Base-by-base conservation (phyloP, 2,329 filamentous ascomycete species). In the Alternaria conjuncta region DNA sequence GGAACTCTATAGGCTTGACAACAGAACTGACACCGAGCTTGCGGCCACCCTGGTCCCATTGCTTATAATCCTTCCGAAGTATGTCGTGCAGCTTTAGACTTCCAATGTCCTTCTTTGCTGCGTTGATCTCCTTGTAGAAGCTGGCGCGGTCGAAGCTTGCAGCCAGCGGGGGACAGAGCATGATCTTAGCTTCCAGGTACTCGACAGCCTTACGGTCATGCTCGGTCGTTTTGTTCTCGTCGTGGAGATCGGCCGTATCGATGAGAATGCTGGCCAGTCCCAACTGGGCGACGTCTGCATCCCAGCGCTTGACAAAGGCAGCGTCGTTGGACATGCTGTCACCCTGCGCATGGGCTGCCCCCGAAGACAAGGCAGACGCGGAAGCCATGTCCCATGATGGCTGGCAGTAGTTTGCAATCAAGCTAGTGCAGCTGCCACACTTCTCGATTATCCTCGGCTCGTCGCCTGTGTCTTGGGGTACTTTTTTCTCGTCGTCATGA, bases 21-120 rank as follows among this genome's bases (percentile, higher is more conserved):
- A 90, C 84, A 45, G 87, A 87, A 71, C 88, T 87, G 58, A 92
- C 88, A n/a, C 92, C 92, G 5, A 95, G 83, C 18, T 81, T 83
- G 41, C 88, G 75, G 0, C 70, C 78, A 55, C 79, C 81, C 11
- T 82, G 81, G 11, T 81, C 81, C 92, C 92, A 96, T 74, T 92
- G 86, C 81, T 96, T 96, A 81, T 94, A 96, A 80, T 96, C 92
- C 78, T 95, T 95, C 67, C 91, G 85, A 56, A 95, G 79, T 43
- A 94, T 86, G 70, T 94, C 92, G 21, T 85, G 81, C 68, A 93
- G 79, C 41, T 80, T 82, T 49, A 96, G 80, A 0, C 75, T 70
- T 3, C 85, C 86, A 55, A 96, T 84, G 68, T 93, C 87, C 66
- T 88, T 86, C 78, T 94, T 94, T 6, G 92, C 89, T 6, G 79